Evolutionary conservation across 768 basidiomycete genomes (phyloP).

Genomic region (Kondoa malvinella): DNA sequence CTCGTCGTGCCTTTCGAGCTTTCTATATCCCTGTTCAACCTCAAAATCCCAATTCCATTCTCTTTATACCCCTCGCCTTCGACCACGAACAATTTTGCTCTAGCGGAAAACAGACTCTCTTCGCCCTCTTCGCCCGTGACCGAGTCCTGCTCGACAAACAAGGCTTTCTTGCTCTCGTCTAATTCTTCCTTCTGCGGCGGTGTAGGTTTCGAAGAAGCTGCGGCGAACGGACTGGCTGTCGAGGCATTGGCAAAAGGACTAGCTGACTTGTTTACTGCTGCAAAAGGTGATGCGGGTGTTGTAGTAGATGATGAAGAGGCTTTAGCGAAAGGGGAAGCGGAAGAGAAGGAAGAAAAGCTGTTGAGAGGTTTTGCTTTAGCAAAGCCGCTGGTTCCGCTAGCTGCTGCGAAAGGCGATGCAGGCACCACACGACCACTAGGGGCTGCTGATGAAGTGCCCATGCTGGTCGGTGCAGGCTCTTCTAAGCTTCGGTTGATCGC

Average conservation of each 20-base stretch:
- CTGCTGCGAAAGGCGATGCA: not conserved
- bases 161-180: not conserved
- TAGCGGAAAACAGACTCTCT: constrained; percentile 15
- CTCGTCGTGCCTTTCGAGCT: constrained; percentile 8
- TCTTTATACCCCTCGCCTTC: constrained; percentile 21
- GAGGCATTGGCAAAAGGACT: not conserved
- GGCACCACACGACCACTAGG: not conserved
- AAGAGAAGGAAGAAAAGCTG: not conserved
- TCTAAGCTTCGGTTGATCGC: not conserved
- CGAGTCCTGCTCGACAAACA: not conserved
- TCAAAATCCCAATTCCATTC: constrained; percentile 21
- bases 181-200: not conserved
- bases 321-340: not conserved
- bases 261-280: not conserved
- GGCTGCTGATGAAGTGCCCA: not conserved
- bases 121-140: constrained; percentile 24
- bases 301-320: not conserved
- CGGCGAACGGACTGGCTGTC: not conserved
- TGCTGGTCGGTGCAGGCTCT: too few species aligned
- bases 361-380: not conserved
- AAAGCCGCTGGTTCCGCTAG: too few species aligned
- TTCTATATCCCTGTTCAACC: constrained; percentile 17
- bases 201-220: constrained; percentile 2
- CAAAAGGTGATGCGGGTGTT: not conserved
- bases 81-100: constrained; percentile 23